Percentiles rank a stretch among this genome's conserved stretches.
phyloP scores from a whole-genome alignment of 345 rosid genomes.

The Diplotaxis tenuifolia region DNA sequence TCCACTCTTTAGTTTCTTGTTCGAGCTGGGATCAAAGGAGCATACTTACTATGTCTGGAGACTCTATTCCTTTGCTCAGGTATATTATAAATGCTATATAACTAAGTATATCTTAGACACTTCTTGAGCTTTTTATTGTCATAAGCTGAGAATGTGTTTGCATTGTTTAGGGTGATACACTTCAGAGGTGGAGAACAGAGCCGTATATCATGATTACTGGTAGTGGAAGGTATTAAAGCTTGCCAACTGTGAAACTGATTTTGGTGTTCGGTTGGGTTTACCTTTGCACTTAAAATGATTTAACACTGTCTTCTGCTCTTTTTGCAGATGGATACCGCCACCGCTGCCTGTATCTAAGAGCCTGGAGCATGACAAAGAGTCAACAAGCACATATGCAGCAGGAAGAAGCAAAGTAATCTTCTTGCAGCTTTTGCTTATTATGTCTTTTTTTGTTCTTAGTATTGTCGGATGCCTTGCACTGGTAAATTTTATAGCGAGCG shows the following conservation, averaged over 20 bases:
- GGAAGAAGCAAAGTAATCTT: slow-evolving; percentile 92
- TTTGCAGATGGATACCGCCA: slow-evolving; percentile 92
- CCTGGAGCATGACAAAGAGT: slow-evolving; percentile 86
- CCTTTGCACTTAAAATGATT: background rate
- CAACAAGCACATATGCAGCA: slow-evolving; percentile 81
- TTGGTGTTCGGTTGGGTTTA: background rate
- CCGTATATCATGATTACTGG: slow-evolving; percentile 99
- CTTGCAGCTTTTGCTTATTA: too few relatives aligned
- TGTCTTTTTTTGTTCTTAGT: background rate
- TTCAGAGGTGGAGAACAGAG: slow-evolving; percentile 96
- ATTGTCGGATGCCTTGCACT: slow-evolving; percentile 8
- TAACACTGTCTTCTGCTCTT: background rate
- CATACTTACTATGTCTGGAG: slow-evolving; percentile 96
- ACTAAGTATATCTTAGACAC: background rate
- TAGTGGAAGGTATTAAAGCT: slow-evolving; percentile 78
- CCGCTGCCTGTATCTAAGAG: slow-evolving; percentile 70
- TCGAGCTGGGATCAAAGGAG: slow-evolving; percentile 92
- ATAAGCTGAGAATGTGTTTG: slow-evolving; percentile 8
- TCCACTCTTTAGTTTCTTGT: slow-evolving; percentile 85
- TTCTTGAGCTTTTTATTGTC: background rate
- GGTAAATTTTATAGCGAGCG: slow-evolving; percentile 55
- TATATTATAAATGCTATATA: background rate
- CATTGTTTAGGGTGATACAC: slow-evolving; percentile 82
- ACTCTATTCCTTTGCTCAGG: background rate
- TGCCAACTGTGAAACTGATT: background rate